Evolutionary conservation across 202 grass and related monocot species (phyloP), one percentile per base, ranked within the genome.

Genomic region (Setaria viridis): DNA sequence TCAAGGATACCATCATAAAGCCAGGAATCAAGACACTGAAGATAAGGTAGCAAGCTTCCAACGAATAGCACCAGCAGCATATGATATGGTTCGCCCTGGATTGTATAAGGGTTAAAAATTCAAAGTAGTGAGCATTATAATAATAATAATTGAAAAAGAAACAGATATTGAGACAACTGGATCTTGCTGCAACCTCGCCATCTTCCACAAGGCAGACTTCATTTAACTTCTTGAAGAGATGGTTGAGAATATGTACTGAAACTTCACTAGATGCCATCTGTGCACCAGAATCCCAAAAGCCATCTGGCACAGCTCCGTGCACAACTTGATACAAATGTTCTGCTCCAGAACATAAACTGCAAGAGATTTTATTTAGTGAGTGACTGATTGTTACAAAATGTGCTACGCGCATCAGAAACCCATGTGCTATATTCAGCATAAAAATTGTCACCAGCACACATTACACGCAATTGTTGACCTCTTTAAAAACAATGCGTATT

Each of bases 1-100:
- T 95, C 89, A 92, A 98, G 93, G 89, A 95, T 95, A 57, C 95
- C 95, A 81, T 98, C 91, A 88, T 98, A 98, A 70, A 95, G 84
- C 95, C 93, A 95, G 78, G 91, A 98, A 88, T 98, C 93, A 79
- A 98, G 87, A 37, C 87, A 89, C 41, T 88, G 89, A 70, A 98
- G 93, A 92, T 98, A 98, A 87, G 95, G 95, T 64, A 98, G 84
- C 73, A 98, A 89, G 49, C 74, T 98, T 55, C 88, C 91, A 30
- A 89, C 54, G 55, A 94, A 95, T 81, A 95, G 89, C 65, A 82
- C 80, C 84, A 98, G 70, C 71, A 98, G 77, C 95, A 98, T 98
- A 90, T 94, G 87, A 71, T 93, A 94, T 42, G 89, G 81, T 17
- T 89, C 89, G 16, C 93, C 95, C 95, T 98, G 73, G 50, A 85